A percentile compares a stretch with the other conserved stretches of the same genome.
phyloP scores from a whole-genome alignment of 495 filamentous ascomycete species.

The Penicillium atrosanguineum region DNA sequence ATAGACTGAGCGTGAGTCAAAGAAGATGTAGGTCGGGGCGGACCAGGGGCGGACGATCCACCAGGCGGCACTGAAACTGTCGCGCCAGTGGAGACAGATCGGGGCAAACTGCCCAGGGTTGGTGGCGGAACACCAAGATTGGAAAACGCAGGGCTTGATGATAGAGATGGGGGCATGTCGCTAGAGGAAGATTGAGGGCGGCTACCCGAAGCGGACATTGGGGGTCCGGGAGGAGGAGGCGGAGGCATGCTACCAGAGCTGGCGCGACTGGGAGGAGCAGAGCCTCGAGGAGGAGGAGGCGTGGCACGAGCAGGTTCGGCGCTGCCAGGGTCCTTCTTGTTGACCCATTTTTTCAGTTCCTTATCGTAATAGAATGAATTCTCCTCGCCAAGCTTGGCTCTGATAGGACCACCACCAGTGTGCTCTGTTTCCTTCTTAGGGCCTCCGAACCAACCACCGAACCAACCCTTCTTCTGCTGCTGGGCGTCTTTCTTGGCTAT shows the following conservation, averaged over 20 bases:
- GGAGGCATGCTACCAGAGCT: slow-evolving; percentile 38
- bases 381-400: slow-evolving; percentile 92
- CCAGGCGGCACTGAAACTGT: slow-evolving; percentile 32
- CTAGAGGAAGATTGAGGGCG: slow-evolving; percentile 42
- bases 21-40: slow-evolving; percentile 58
- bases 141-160: slow-evolving; percentile 41
- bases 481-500: slow-evolving; percentile 40
- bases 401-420: slow-evolving; percentile 64
- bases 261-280: slow-evolving; percentile 41
- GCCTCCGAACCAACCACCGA: slow-evolving; percentile 77
- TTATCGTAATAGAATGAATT: slow-evolving; percentile 92
- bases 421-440: slow-evolving; percentile 66
- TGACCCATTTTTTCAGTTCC: slow-evolving; percentile 94
- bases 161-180: slow-evolving; percentile 30
- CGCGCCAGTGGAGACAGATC: slow-evolving; percentile 39
- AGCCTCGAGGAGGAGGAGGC: slow-evolving; percentile 50
- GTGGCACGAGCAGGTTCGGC: slow-evolving; percentile 48
- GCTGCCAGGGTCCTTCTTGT: slow-evolving; percentile 73
- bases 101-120: slow-evolving; percentile 20
- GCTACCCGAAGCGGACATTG: slow-evolving; percentile 30
- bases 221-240: slow-evolving; percentile 34
- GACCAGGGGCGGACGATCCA: slow-evolving; percentile 26
- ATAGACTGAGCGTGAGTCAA: slow-evolving; percentile 80
- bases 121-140: slow-evolving; percentile 32
- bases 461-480: slow-evolving; percentile 74